Evolutionary conservation across 2,329 filamentous ascomycete genomes (phyloP).

Genomic region (Pseudocercospora cruenta): DNA sequence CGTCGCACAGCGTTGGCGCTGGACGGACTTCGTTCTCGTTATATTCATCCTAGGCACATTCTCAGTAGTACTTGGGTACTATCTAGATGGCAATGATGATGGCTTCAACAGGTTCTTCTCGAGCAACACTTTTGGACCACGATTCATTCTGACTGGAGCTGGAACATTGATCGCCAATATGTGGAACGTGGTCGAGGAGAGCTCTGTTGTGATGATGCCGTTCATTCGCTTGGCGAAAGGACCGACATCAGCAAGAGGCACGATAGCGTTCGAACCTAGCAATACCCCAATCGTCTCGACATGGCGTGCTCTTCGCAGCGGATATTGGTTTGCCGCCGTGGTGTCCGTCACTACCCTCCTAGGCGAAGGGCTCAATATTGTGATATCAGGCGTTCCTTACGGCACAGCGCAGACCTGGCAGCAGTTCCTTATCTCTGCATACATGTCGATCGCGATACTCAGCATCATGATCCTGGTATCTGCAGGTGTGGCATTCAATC

Average conservation of each 20-base stretch:
- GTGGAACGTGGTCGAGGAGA: constrained; percentile 26
- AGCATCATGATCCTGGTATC: constrained; percentile 23
- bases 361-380: constrained; percentile 25
- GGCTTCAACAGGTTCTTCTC: constrained; percentile 30
- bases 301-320: constrained; percentile 7
- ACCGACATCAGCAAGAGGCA: constrained; percentile 14
- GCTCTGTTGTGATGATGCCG: constrained; percentile 21
- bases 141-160: constrained; percentile 28
- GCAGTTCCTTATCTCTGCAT: constrained; percentile 21
- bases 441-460: constrained; percentile 24
- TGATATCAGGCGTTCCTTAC: constrained; percentile 27
- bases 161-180: constrained; percentile 23
- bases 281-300: constrained; percentile 26
- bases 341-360: constrained; percentile 20
- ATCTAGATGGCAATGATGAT: constrained; percentile 20
- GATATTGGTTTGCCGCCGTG: constrained; percentile 21
- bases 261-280: constrained; percentile 23
- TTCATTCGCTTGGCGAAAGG: constrained; percentile 16
- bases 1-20: constrained; percentile 13
- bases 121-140: constrained; percentile 28
- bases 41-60: constrained; percentile 20
- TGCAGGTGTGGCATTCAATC: constrained; percentile 15
- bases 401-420: constrained; percentile 21
- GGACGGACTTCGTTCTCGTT: constrained; percentile 21
- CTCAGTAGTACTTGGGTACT: constrained; percentile 26